Percentiles rank a stretch among this genome's conserved stretches.
Conservation (phyloP, 306 rosid genomes). For the Quillaja saponaria region DNA sequence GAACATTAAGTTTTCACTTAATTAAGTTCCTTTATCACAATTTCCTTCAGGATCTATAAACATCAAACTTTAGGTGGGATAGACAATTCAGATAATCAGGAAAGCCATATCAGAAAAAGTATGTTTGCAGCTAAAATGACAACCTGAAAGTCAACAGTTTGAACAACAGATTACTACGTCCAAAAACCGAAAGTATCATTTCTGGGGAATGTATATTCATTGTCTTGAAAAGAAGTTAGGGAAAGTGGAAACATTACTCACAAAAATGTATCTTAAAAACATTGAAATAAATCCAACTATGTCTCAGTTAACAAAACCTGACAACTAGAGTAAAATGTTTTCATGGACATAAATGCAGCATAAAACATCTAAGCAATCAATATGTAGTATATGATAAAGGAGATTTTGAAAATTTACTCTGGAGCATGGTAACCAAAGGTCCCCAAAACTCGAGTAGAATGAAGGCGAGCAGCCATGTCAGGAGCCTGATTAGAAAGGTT, state of each 20-base stretch:
- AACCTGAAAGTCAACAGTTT: slow-evolving; percentile 13
- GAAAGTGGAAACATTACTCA: slow-evolving; percentile 13
- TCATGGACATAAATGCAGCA: slow-evolving; percentile 8
- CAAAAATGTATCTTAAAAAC: background rate
- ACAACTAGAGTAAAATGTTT: background rate
- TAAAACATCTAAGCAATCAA: background rate
- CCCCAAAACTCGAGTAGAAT: slow-evolving; percentile 73
- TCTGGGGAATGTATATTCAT: no score
- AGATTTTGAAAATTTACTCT: slow-evolving; percentile 46
- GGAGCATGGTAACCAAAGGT: slow-evolving; percentile 84
- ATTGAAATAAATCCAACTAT: slow-evolving; percentile 4
- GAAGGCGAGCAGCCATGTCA: slow-evolving; percentile 84
- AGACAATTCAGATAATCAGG: no score
- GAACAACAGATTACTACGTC: slow-evolving; percentile 13
- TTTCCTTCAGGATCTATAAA: no score
- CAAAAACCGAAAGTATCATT: background rate
- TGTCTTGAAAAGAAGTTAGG: slow-evolving; percentile 16
- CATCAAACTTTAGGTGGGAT: no score
- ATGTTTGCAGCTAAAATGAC: no score
- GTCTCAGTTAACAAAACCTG: background rate
- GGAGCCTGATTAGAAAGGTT: slow-evolving; percentile 82
- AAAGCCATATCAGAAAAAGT: no score
- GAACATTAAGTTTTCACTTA: background rate
- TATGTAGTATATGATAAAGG: slow-evolving; percentile 5
- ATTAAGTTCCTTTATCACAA: no score